Evolutionary conservation across 306 rosid genomes (phyloP).

Genomic region (Vigna hirtella): DNA sequence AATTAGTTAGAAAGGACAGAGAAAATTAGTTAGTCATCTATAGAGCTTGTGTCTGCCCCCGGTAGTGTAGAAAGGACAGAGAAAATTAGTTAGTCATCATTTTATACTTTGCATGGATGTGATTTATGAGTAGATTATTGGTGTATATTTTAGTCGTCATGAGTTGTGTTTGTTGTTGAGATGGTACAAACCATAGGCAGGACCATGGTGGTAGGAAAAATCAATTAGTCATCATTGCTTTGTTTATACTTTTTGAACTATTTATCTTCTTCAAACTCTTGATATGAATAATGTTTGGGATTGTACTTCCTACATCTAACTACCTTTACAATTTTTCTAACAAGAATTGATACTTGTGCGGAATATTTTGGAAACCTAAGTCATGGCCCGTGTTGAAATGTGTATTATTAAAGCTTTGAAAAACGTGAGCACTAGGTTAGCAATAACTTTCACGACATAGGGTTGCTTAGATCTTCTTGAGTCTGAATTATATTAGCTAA

Average conservation of each 20-base stretch:
- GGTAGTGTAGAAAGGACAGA: background rate
- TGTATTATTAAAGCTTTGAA: conserved; percentile 29
- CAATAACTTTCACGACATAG: conserved; percentile 4
- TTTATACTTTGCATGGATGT: conserved; percentile 7
- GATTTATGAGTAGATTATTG: conserved; percentile 25
- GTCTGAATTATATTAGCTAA: conserved; percentile 26
- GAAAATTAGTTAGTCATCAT: background rate
- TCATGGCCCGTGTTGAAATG: conserved; percentile 19
- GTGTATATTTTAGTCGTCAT: conserved; percentile 30
- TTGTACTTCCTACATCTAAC: background rate
- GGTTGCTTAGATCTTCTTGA: conserved; percentile 23
- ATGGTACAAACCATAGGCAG: conserved; percentile 29
- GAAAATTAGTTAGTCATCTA: background rate
- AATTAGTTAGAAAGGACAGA: background rate
- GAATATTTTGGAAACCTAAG: conserved; percentile 30
- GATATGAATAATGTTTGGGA: conserved; percentile 22
- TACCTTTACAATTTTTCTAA: background rate
- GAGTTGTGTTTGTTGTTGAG: conserved; percentile 36
- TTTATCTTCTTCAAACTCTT: conserved; percentile 10
- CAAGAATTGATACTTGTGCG: conserved; percentile 31
- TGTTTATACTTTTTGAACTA: no score
- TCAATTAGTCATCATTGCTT: no score
- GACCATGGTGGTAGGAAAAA: conserved; percentile 16
- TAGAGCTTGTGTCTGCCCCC: conserved; percentile 3
- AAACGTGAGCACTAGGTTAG: background rate